These are phyloP conservation scores for Fusarium tjaetaba DNA, from an alignment of 2,329 filamentous ascomycete genomes.

Conservation along the genomic window DNA sequence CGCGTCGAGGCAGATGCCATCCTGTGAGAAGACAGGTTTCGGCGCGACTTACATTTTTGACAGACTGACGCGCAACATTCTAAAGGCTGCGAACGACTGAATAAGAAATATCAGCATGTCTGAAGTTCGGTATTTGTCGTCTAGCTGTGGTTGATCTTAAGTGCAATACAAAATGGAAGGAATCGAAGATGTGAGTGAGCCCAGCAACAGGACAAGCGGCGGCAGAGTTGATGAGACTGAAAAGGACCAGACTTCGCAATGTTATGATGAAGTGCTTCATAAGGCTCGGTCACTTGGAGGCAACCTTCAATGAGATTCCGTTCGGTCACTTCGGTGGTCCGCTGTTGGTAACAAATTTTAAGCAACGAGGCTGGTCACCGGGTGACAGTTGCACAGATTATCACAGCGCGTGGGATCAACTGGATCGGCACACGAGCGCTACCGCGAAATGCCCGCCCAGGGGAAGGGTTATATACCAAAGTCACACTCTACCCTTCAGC, in stretches of 20 bases:
- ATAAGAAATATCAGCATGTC: rapidly evolving
- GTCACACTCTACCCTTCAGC: not conserved
- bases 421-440: too few relatives aligned
- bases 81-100: rapidly evolving
- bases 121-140: rapidly evolving
- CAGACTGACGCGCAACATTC: rapidly evolving
- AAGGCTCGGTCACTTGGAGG: not conserved
- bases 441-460: too few relatives aligned
- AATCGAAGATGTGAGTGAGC: not conserved
- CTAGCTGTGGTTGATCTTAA: not conserved
- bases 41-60: not conserved
- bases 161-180: too few relatives aligned
- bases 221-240: not conserved
- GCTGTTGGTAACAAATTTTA: rapidly evolving
- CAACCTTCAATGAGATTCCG: not conserved
- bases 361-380: not conserved
- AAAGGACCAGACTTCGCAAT: not conserved
- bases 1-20: too few relatives aligned
- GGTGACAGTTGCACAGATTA: not conserved
- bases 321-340: not conserved
- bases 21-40: not conserved
- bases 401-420: too few relatives aligned
- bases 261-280: rapidly evolving
- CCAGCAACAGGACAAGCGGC: rapidly evolving
- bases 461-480: not conserved